phyloP scores from a whole-genome alignment of 2,329 filamentous ascomycete species.

The Sporothrix curviconia region DNA sequence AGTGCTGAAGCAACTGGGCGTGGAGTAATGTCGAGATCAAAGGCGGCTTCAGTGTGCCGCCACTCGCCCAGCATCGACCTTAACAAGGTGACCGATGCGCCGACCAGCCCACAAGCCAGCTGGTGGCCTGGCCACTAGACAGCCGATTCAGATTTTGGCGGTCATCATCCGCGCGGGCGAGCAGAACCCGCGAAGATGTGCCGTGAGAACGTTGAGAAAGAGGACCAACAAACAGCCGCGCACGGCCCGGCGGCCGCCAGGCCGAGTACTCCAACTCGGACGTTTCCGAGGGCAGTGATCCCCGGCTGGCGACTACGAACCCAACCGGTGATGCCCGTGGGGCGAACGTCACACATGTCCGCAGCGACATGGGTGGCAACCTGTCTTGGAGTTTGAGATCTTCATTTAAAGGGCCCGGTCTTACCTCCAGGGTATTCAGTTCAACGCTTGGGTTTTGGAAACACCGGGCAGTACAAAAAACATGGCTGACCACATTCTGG shows the following conservation, averaged over 20 bases:
- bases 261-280: slow-evolving; percentile 80
- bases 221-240: slow-evolving; percentile 43
- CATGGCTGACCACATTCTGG: slow-evolving; percentile 93
- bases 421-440: slow-evolving; percentile 91
- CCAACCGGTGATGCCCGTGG: slow-evolving; percentile 45
- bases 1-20: slow-evolving; percentile 77
- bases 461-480: slow-evolving; percentile 99
- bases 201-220: slow-evolving; percentile 52
- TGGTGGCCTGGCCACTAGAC: slow-evolving; percentile 50
- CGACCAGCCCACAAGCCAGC: slow-evolving; percentile 50
- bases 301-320: slow-evolving; percentile 43
- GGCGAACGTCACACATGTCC: slow-evolving; percentile 90
- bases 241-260: slow-evolving; percentile 42
- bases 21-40: slow-evolving; percentile 91
- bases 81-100: slow-evolving; percentile 61
- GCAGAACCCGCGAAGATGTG: slow-evolving; percentile 52
- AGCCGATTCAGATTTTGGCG: slow-evolving; percentile 81
- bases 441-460: slow-evolving; percentile 90
- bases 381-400: slow-evolving; percentile 89
- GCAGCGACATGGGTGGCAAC: slow-evolving; percentile 78
- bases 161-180: slow-evolving; percentile 54
- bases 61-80: slow-evolving; percentile 86
- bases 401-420: slow-evolving; percentile 93
- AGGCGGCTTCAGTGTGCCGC: slow-evolving; percentile 83
- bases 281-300: slow-evolving; percentile 69